Conservation (phyloP, 495 filamentous ascomycete species). For the Aspergillus asperescens region DNA sequence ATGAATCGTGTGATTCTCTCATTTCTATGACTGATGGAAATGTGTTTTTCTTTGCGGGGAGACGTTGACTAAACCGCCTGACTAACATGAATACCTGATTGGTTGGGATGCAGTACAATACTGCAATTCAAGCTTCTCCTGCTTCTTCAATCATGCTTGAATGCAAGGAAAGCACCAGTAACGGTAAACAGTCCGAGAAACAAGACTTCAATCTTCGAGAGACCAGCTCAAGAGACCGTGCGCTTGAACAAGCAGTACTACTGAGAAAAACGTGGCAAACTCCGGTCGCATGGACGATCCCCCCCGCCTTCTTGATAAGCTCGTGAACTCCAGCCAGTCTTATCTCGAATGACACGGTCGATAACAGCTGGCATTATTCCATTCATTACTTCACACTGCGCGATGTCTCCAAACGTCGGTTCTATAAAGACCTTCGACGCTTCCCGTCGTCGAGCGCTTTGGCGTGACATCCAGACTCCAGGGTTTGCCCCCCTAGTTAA, state of each 20-base stretch:
- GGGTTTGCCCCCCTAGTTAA: no score
- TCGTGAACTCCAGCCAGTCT: no score
- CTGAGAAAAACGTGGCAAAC: neutral
- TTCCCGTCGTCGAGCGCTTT: no score
- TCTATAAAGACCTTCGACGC: no score
- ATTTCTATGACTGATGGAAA: conserved; percentile 8
- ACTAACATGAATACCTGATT: neutral
- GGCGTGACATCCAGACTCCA: no score
- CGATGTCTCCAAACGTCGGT: neutral
- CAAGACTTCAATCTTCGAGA: no score
- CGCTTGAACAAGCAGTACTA: neutral
- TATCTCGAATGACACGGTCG: neutral
- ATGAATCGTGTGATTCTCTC: no score
- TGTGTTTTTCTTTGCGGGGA: neutral
- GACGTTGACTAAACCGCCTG: neutral
- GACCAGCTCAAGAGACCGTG: no score
- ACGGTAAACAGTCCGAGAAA: no score
- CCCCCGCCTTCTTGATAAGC: conserved; percentile 6
- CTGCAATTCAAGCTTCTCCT: neutral
- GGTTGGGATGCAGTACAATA: neutral
- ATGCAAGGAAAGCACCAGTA: neutral
- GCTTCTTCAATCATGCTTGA: neutral
- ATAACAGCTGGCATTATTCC: conserved; percentile 5
- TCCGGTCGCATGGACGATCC: neutral
- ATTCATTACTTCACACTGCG: conserved; percentile 9